A percentile compares a stretch with the other conserved stretches of the same genome.
These are phyloP conservation scores for Linaria vulgaris DNA, from an alignment of 257 asterid species.

Conservation along the genomic window DNA sequence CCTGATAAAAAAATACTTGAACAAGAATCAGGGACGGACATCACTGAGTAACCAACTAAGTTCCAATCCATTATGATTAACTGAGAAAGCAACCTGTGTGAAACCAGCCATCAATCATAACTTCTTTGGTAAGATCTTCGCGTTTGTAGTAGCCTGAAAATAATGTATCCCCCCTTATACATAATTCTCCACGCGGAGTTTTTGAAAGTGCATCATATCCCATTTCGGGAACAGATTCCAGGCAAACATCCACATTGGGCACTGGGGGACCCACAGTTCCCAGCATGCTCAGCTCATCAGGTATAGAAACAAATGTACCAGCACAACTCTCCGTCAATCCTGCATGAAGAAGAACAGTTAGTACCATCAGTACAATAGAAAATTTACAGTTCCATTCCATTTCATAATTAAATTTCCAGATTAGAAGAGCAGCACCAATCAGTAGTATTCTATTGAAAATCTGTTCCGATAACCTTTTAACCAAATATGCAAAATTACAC, in stretches of 20 bases:
- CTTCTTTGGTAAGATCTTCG: conserved; percentile 93
- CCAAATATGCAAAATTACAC: no score
- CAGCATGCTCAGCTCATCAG: conserved; percentile 70
- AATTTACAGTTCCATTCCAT: background rate
- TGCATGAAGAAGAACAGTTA: conserved; percentile 28
- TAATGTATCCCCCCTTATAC: conserved; percentile 77
- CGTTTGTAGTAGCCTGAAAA: conserved; percentile 90
- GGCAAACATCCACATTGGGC: conserved; percentile 87
- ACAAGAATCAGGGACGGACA: conserved; percentile 19
- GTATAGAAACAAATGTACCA: conserved; percentile 87
- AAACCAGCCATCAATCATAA: conserved; percentile 86
- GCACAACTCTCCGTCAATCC: conserved; percentile 98
- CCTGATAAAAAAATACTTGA: conserved; percentile 49
- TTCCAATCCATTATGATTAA: conserved; percentile 12
- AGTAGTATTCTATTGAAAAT: no score
- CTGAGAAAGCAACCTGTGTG: conserved; percentile 70
- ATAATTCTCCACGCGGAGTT: conserved; percentile 89
- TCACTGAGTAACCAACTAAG: conserved; percentile 8
- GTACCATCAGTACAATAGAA: conserved; percentile 14
- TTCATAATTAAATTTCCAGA: background rate
- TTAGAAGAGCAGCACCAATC: no score
- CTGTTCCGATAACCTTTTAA: no score
- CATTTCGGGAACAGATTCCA: conserved; percentile 99
- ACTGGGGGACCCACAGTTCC: conserved; percentile 98
- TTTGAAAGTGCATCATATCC: conserved; percentile 82